Base-by-base conservation (phyloP, 2,329 filamentous ascomycete species). In the Botrytis hyacinthi region DNA sequence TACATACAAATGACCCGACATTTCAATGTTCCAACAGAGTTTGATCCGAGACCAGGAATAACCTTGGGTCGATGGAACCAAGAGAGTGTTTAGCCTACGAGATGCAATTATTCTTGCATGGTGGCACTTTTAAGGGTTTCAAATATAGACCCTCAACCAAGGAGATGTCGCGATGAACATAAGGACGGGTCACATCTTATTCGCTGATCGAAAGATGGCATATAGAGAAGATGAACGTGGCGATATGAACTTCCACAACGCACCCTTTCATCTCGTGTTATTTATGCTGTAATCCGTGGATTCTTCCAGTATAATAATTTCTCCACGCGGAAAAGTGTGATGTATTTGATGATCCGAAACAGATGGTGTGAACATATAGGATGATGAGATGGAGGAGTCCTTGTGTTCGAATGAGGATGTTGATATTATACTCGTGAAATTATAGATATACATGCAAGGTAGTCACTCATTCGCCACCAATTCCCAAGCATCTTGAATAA, bases 181-280 rank as follows among this genome's bases (percentile, higher is more conserved):
- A 6, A n/a, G 26, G 46, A 51, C 42, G n/a, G 62, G 42, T 35
- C 62, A 14, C 42, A 46, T 26, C 44, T 35, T 0, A 65, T 65
- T 65, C 29, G 62, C 18, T 22, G 44, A 22, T 66, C 22, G 20
- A 40, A 35, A 48, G 29, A 14, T 65, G 40, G 26, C 29, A 48
- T 48, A 2, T 29, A 68, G 6, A 57, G 48, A 57, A 68, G 35
- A 68, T 32, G 65, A 68, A 42, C 16, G 46, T 68, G 46, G 65
- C 65, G 48, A 42, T 42, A 68, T 42, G 16, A 42, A 42, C 35
- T 68, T 68, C 35, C 48, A 57, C 65, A 9, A 57, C 18, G 26
- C 37, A 68, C 42, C 48, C 48, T 68, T 66, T 68, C 46, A 68
- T 68, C 65, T 67, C 65, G 65, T 57, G 48, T 57, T 9, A 57